A percentile compares a stretch with the other conserved stretches of the same genome.
Conservation (phyloP, 1,284 basidiomycete species). For the Leccinum pachyderme region DNA sequence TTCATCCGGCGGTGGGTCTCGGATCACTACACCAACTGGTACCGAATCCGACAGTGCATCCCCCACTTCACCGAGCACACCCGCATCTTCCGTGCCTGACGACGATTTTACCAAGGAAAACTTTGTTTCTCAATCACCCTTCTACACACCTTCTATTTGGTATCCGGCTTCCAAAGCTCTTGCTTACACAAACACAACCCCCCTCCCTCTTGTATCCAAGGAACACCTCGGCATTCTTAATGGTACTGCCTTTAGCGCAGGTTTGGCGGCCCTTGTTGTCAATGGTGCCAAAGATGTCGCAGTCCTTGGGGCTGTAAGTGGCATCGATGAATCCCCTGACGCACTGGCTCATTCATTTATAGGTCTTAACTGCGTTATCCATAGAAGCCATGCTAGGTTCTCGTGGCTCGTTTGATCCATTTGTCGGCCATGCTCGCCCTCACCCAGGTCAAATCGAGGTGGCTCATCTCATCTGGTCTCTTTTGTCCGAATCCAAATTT, state of each 20-base stretch:
- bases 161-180: conserved; percentile 67
- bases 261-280: conserved; percentile 61
- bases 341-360: conserved; percentile 15
- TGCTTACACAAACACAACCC: conserved; percentile 59
- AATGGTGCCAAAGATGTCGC: conserved; percentile 74
- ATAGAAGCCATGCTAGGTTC: conserved; percentile 78
- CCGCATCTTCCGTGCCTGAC: conserved; percentile 28
- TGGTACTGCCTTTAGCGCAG: conserved; percentile 79
- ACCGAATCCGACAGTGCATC: conserved; percentile 18
- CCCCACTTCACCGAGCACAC: conserved; percentile 27
- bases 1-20: conserved; percentile 17
- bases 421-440: conserved; percentile 78
- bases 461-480: conserved; percentile 64
- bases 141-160: background rate
- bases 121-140: background rate
- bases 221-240: conserved; percentile 82
- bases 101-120: conserved; percentile 22
- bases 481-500: conserved; percentile 72
- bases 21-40: conserved; percentile 15
- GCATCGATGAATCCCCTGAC: background rate
- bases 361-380: conserved; percentile 82
- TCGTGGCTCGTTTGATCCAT: conserved; percentile 72
- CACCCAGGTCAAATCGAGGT: conserved; percentile 85
- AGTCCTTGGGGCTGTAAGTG: conserved; percentile 48
- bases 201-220: conserved; percentile 74